phyloP scores from a whole-genome alignment of 768 basidiomycete genomes.

The Suillus americanus region DNA sequence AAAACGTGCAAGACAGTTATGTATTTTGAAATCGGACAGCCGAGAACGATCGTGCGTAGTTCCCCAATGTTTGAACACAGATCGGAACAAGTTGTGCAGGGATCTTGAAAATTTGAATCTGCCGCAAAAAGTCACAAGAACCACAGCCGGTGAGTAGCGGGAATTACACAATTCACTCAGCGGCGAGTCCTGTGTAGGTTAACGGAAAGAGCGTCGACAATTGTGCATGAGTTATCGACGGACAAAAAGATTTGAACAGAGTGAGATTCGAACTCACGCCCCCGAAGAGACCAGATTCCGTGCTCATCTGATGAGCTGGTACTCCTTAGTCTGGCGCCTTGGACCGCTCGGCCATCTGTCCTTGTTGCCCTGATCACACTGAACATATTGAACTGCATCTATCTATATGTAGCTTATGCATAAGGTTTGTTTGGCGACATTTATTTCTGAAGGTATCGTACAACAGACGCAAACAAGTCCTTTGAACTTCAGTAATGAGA shows the following conservation, averaged over 20 bases:
- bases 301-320: constrained; percentile 4
- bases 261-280: constrained; percentile 19
- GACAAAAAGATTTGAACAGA: constrained; percentile 11
- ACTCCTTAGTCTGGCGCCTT: constrained; percentile 82
- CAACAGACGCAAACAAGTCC: constrained; percentile 21
- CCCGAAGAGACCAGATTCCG: constrained; percentile 7
- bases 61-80: no score
- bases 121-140: no score
- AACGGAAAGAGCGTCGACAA: no score
- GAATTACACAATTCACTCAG: no score
- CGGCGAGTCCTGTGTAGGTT: no score
- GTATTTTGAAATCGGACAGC: no score
- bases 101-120: no score
- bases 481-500: constrained; percentile 1
- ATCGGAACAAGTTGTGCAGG: no score
- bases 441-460: not conserved
- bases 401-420: not conserved
- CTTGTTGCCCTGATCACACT: constrained; percentile 7
- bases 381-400: not conserved
- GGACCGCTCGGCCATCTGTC: constrained; percentile 86
- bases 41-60: no score
- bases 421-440: not conserved
- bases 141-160: no score
- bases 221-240: no score
- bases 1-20: no score